phyloP scores from a whole-genome alignment of 192 early-diverging fungal species.

The Ambispora gerdemannii region DNA sequence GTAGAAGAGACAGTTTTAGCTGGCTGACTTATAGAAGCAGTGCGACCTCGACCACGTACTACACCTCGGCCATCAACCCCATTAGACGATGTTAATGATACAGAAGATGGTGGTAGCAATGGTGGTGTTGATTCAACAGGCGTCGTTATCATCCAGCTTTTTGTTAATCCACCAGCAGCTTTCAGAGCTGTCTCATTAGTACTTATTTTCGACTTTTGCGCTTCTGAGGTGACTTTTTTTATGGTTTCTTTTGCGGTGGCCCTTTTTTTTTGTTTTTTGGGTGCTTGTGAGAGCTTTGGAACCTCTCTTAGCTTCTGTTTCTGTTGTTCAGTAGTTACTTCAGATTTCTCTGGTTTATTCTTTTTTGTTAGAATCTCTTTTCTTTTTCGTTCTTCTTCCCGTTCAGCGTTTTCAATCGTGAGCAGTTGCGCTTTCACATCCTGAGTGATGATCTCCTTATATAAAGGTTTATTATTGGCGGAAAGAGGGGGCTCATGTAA shows the following conservation, averaged over 20 bases:
- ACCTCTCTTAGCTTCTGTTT: conserved; percentile 35
- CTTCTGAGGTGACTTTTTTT: conserved; percentile 49
- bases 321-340: conserved; percentile 15
- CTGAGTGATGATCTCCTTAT: conserved; percentile 62
- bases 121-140: conserved; percentile 5
- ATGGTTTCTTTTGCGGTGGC: conserved; percentile 37
- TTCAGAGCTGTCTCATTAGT: conserved; percentile 59
- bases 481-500: conserved; percentile 58
- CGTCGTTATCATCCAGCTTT: conserved; percentile 54
- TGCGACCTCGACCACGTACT: neutral
- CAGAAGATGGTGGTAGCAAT: neutral
- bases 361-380: conserved; percentile 41
- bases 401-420: conserved; percentile 67
- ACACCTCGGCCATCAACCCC: neutral
- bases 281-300: conserved; percentile 23
- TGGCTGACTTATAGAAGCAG: neutral
- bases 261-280: conserved; percentile 44
- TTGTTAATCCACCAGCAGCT: conserved; percentile 52
- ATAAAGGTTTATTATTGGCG: conserved; percentile 54
- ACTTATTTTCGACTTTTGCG: conserved; percentile 49
- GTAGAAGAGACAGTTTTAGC: conserved; percentile 7
- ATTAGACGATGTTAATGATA: neutral
- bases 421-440: conserved; percentile 69
- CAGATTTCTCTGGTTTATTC: conserved; percentile 24
- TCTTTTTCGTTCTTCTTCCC: conserved; percentile 61